A percentile compares a stretch with the other conserved stretches of the same genome.
These are phyloP conservation scores for Salpingoeca rosetta DNA, from an alignment of 78 protist genomes.

Conservation along the genomic window DNA sequence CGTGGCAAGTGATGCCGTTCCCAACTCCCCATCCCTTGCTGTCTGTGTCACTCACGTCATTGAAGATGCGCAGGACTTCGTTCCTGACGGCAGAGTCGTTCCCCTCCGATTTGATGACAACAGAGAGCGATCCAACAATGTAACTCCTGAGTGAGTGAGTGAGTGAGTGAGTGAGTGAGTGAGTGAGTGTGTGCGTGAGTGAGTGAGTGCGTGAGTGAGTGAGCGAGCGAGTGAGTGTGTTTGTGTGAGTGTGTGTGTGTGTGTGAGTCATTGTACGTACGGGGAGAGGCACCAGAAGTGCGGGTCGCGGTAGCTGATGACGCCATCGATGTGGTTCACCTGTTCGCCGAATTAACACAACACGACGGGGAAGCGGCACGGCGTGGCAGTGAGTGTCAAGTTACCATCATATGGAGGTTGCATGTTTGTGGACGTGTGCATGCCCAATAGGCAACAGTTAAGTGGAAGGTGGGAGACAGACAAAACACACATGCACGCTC, in stretches of 20 bases:
- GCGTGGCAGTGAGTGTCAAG: background rate
- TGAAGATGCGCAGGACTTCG: background rate
- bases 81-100: background rate
- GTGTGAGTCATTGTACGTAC: background rate
- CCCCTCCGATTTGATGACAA: background rate
- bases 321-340: constrained; percentile 10
- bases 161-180: background rate
- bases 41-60: too few relatives aligned
- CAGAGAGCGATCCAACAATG: background rate
- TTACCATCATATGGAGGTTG: background rate
- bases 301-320: background rate
- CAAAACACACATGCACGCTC: background rate
- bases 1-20: too few relatives aligned
- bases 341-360: background rate
- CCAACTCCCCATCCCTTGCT: too few relatives aligned
- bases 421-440: background rate
- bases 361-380: background rate
- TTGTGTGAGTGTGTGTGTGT: background rate
- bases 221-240: background rate
- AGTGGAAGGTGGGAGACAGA: background rate
- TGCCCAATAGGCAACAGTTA: background rate
- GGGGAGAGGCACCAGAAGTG: constrained; percentile 26
- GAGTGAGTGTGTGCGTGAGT: background rate
- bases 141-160: background rate
- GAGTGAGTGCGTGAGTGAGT: background rate